Percentiles rank a stretch among this genome's conserved stretches.
phyloP scores from a whole-genome alignment of 2,329 filamentous ascomycete species.

The Monilinia laxa region DNA sequence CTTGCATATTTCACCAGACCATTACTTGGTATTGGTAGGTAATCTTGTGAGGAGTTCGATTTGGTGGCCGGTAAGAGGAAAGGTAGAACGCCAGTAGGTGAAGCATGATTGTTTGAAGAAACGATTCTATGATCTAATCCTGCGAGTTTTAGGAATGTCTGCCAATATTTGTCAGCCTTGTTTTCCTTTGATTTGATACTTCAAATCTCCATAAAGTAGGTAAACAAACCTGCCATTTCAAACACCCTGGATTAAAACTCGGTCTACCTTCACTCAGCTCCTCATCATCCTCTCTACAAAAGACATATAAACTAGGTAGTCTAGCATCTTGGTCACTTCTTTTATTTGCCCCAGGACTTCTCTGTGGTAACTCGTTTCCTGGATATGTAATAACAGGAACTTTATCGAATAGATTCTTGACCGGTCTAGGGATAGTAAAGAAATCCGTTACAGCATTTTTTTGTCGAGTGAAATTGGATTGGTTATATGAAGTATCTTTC shows the following conservation, averaged over 20 bases:
- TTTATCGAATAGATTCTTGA: slow-evolving; percentile 79
- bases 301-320: slow-evolving; percentile 69
- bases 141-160: slow-evolving; percentile 82
- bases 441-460: slow-evolving; percentile 31
- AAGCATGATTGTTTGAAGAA: slow-evolving; percentile 88
- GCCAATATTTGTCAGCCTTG: slow-evolving; percentile 26
- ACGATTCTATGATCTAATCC: slow-evolving; percentile 64
- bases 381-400: slow-evolving; percentile 79
- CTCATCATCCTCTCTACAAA: slow-evolving; percentile 61
- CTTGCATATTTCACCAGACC: slow-evolving; percentile 69
- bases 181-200: neutral
- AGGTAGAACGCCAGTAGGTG: slow-evolving; percentile 81
- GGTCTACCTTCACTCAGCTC: slow-evolving; percentile 57
- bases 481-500: slow-evolving; percentile 20
- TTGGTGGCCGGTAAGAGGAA: slow-evolving; percentile 67
- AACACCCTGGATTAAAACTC: slow-evolving; percentile 87
- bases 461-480: slow-evolving; percentile 28
- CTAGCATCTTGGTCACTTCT: slow-evolving; percentile 36
- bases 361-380: slow-evolving; percentile 70
- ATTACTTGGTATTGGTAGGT: slow-evolving; percentile 56
- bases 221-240: slow-evolving; percentile 86
- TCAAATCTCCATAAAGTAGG: neutral
- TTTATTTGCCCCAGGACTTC: slow-evolving; percentile 48
- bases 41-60: slow-evolving; percentile 39
- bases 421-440: slow-evolving; percentile 61